Base-by-base conservation (phyloP, 1,284 basidiomycete species). In the Ustilago vetiveriae region DNA sequence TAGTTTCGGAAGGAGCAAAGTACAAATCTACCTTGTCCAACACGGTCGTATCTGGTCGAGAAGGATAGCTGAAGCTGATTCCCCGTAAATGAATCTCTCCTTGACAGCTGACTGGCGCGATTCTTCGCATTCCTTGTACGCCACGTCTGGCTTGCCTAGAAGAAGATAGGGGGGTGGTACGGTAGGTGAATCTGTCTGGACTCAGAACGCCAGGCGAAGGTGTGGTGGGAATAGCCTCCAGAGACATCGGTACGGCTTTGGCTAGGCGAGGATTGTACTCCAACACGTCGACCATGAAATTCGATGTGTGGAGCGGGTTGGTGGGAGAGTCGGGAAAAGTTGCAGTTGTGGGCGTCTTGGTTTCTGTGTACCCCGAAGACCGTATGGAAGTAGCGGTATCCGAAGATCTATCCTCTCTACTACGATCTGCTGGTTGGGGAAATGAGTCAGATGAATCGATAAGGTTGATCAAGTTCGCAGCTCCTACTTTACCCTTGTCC, bases 31-130 rank as follows among this genome's bases (percentile, higher is more conserved):
- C 87, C 75, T 89, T 84, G 26, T 84, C 75, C 22, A 94, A 86
- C 13, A 89, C 89, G 2, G 85, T 85, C 37, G 85, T 81, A 24
- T 85, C 84, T 1, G 89, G 88, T 10, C 92, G 88, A 1, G 92
- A 89, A 0, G 94, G 93, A 82, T 98, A 98, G 21, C 90, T 86
- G 82, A 95, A 94, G 0, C 88, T 87, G 55, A 98, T 86, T 64
- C 88, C 84, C 57, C 87, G 86, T n/a, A 98, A 82, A 21, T 88
- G 85, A 73, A 98, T 86, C 78, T 93, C 91, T 49, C 95, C 94
- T 3, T 74, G 69, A 55, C 83, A 84, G 4, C n/a, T 33, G 1
- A 45, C 0, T 6, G 76, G 77, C 5, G 67, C 38, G 49, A 76
- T 69, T 6, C 62, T 54, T 8, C 70, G 66, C 42, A 78, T 52